Evolutionary conservation across 2,329 filamentous ascomycete species (phyloP), one percentile per base, ranked within the genome.

Genomic region (Mycocentrospora acerina): DNA sequence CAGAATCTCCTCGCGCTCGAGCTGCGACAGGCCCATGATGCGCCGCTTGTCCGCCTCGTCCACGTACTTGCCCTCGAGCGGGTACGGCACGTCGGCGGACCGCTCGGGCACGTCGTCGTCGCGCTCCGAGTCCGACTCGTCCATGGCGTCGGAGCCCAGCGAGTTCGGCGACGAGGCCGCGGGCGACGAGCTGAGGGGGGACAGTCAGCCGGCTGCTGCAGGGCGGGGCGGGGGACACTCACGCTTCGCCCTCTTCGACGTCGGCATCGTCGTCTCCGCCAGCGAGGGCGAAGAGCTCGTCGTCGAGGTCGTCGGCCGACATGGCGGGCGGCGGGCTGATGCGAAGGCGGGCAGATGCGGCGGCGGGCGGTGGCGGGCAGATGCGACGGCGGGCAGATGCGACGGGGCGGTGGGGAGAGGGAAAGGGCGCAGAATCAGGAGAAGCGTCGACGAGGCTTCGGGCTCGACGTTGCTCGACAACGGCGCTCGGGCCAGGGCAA

Each of bases 251-350:
- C 64, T 94, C 88, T 56, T 88, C 85, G 39, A 83, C 81, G 32
- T 67, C 64, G 39, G 81, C 81, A 31, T 67, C 64, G 34, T 67
- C 64, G 28, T 81, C 82, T 54, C 88, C 89, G 59, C 89, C 93
- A 37, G 90, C 93, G 51, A 97, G 83, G 61, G 88, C 90, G 51
- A 97, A 85, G 52, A 97, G 83, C 73, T 96, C 91, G 58, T 91
- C 90, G 65, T 97, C 91, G 53, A 96, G 80, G 41, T 73, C 71
- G 39, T 59, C 57, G 40, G 91, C 88, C 40, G 88, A 86, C 90
- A 95, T 95, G 59, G 51, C 52, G 50, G 19, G 30, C 11, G 32
- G 36, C 17, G 35, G 29, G 28, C 42, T 13, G 32, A n/a, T n/a
- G n/a, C n/a, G 28, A 34, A 30, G 40, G 29, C 19, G 41, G 42